Evolutionary conservation across 106 monocot species (phyloP).

Genomic region (Amphibolis antarctica): DNA sequence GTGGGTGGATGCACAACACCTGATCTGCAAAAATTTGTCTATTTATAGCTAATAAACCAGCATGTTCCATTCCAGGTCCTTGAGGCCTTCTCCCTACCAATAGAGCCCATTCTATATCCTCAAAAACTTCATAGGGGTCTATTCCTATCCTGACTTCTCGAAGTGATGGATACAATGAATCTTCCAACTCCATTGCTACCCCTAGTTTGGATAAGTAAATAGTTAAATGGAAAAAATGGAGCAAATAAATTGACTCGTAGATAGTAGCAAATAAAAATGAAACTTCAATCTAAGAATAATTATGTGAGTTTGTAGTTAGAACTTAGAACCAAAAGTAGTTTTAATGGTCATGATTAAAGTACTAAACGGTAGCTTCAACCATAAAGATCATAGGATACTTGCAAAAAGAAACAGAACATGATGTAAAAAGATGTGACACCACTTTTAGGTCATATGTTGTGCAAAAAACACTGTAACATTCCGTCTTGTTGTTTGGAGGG

Average conservation of each 20-base stretch:
- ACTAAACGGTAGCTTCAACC: no score
- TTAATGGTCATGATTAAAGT: not conserved
- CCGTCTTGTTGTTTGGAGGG: slow-evolving; percentile 20
- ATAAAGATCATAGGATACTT: no score
- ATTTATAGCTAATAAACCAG: slow-evolving; percentile 87
- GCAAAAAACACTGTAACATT: slow-evolving; percentile 85
- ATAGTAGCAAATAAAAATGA: no score
- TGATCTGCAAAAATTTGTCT: slow-evolving; percentile 95
- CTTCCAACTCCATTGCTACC: slow-evolving; percentile 97
- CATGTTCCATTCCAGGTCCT: slow-evolving; percentile 98
- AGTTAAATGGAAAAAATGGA: not conserved
- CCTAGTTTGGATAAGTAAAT: slow-evolving; percentile 27
- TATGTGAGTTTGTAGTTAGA: no score
- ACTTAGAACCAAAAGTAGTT: no score
- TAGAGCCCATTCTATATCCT: slow-evolving; percentile 94
- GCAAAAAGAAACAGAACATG: not conserved
- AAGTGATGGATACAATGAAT: slow-evolving; percentile 83
- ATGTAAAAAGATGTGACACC: slow-evolving; percentile 21
- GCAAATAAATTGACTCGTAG: no score
- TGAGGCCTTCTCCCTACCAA: slow-evolving; percentile 83
- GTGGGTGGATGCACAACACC: slow-evolving; percentile 14
- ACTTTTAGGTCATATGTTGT: slow-evolving; percentile 66
- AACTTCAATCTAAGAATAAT: no score
- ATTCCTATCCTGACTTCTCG: slow-evolving; percentile 89
- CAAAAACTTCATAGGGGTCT: slow-evolving; percentile 73